Base-by-base conservation (phyloP, 2,329 filamentous ascomycete species). In the Sporothrix inflata region DNA sequence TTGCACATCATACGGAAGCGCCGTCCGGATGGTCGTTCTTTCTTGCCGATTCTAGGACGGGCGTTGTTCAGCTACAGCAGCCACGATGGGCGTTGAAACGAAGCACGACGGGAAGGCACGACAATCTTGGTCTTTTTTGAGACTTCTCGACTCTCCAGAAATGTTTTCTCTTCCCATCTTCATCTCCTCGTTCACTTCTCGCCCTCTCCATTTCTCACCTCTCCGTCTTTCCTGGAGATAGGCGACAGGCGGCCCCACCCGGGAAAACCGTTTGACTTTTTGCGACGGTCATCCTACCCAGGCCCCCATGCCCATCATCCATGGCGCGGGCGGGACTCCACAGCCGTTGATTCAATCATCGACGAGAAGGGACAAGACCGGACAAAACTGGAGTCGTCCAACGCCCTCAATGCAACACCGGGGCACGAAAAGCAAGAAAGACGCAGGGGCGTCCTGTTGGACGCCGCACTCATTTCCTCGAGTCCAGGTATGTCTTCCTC, bases 271-370 rank as follows among this genome's bases (percentile, higher is more conserved):
- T 42, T 61, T 21, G 34, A 61, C 16, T 40, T 38, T 61, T 34
- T 61, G 34, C 9, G 19, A 61, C 9, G 34, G 19, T 40, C 55
- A 7, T 3, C 14, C 8, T 21, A 4, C 8, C 51, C n/a, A 53
- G 49, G 49, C 8, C 55, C 55, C 55, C 53, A 60, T 60, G 53
- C 53, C 12, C 16, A 60, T 60, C 53, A 40, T 38, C 55, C 55
- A 61, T 61, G 55, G 57, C 57, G 57, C 19, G 57, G 27, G 24
- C 51, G 4, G 34, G 34, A 61, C 57, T 61, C 57, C 57, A 61
- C 57, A 42, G 34, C 34, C 57, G n/a, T 42, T 61, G 34, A 12
- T 40, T 19, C 53, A 57, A 34, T 34, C 53, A 61, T 42, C 3
- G 27, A 60, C 16, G 16, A 42, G n/a, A 21, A 4, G n/a, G 34